These are phyloP conservation scores for Jaenimonas drosophilae DNA, from an alignment of 208 protist species.

Conservation along the genomic window DNA sequence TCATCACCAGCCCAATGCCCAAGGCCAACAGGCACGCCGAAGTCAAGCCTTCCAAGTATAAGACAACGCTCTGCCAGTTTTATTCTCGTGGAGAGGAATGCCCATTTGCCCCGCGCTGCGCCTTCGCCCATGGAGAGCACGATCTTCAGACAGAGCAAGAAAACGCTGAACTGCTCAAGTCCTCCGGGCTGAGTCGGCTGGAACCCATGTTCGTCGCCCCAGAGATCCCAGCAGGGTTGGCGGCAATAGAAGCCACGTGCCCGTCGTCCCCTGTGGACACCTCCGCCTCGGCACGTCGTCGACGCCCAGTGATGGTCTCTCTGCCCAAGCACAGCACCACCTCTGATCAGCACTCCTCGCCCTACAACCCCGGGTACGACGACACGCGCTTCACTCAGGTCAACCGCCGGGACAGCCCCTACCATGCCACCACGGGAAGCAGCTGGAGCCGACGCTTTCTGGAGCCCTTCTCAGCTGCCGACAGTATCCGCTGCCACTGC, in stretches of 20 bases:
- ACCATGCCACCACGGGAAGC: background rate
- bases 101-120: constrained; percentile 56
- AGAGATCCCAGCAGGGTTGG: no score
- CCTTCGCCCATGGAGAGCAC: constrained; percentile 75
- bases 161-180: constrained; percentile 55
- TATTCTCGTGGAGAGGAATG: constrained; percentile 46
- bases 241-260: no score
- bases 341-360: constrained; percentile 6
- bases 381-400: constrained; percentile 5
- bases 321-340: constrained; percentile 26
- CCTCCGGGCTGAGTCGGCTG: constrained; percentile 55
- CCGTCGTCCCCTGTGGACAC: no score
- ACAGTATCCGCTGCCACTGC: constrained; percentile 22
- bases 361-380: constrained; percentile 8
- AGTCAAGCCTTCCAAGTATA: constrained; percentile 85
- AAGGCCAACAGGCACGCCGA: constrained; percentile 36
- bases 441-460: background rate
- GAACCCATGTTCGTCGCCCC: constrained; percentile 12
- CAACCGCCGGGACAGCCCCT: background rate
- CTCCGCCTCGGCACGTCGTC: no score
- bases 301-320: constrained; percentile 46
- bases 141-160: constrained; percentile 61
- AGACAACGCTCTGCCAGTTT: constrained; percentile 70
- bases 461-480: background rate
- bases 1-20: constrained; percentile 6